Conservation (phyloP, 1,139 yeast genomes). For the Cylindricascospora bacillispora region DNA sequence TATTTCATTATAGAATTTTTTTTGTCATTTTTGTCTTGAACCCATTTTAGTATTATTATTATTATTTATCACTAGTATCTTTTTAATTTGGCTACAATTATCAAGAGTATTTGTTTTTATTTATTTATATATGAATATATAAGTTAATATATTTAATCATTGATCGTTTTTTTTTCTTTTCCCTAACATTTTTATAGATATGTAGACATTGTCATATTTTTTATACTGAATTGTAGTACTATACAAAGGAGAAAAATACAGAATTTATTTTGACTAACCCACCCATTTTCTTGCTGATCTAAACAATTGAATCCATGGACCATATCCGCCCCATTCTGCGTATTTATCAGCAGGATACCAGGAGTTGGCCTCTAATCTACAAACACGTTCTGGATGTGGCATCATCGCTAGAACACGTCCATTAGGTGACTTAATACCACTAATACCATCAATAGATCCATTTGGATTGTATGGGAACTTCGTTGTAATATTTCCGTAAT, state of each 20-base stretch:
- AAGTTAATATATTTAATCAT: no score
- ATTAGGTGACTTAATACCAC: slow-evolving; percentile 80
- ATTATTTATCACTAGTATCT: not conserved
- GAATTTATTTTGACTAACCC: slow-evolving; percentile 26
- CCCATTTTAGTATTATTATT: not conserved
- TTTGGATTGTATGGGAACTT: slow-evolving; percentile 91
- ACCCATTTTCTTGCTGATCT: slow-evolving; percentile 95
- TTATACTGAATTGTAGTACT: no score
- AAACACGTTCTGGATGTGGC: slow-evolving; percentile 99
- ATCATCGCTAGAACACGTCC: slow-evolving; percentile 97
- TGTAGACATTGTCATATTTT: no score
- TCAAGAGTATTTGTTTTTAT: not conserved
- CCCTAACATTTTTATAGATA: no score
- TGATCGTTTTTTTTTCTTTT: no score
- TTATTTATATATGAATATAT: no score
- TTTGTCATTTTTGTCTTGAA: not conserved
- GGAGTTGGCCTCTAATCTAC: slow-evolving; percentile 77
- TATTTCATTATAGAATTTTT: no score
- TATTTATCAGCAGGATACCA: slow-evolving; percentile 73
- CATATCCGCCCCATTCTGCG: slow-evolving; percentile 53
- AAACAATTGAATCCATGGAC: slow-evolving; percentile 94
- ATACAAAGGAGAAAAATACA: no score
- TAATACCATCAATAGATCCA: slow-evolving; percentile 88
- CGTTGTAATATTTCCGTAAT: slow-evolving; percentile 74
- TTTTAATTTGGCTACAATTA: no score